Evolutionary conservation across 1,284 basidiomycete genomes (phyloP), one percentile per base, ranked within the genome.

Genomic region (Ustilago shanxiensis): DNA sequence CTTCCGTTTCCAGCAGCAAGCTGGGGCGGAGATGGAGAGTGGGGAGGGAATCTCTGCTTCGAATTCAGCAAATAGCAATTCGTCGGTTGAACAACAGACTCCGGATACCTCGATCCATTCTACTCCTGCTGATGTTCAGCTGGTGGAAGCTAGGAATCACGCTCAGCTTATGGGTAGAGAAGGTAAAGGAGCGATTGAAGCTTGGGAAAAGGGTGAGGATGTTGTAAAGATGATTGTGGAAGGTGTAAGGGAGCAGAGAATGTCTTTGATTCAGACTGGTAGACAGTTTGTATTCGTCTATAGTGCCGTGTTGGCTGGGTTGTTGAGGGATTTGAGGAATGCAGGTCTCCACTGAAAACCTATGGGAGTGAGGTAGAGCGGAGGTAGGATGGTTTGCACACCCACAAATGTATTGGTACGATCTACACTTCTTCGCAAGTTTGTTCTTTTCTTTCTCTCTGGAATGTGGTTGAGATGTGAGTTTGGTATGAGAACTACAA

Each of bases 211-310:
- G 3, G 79, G 73, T 6, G 52, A 71, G 1, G 82, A 83, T 57
- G 16, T 83, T 4, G 61, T 83, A 29, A 45, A 50, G 24, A 24
- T 44, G 2, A 64, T 69, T 3, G 74, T 78, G 4, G 77, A 81
- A 11, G 68, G 55, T 3, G 76, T 78, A 22, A 60, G 84, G 9
- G 83, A 86, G 64, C 84, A 86, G 72, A 76, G 84, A 28, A 86
- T 85, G 83, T 79, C 74, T 51, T 66, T 79, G 65, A 79, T 86
- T 22, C 84, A 85, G 61, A 85, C 83, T 7, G 77, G 75, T 7
- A 53, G 84, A 13, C 84, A 85, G 66, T 86, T 73, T 64, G 83
- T 85, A 24, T 86, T 84, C 74, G 78, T 77, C 44, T 83, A 84
- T 52, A 69, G 62, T 28, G 80, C 82, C 20, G 78, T 86, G 2